A percentile compares a stretch with the other conserved stretches of the same genome.
phyloP scores from a whole-genome alignment of 208 protist genomes.

The Leishmania martiniquensis region DNA sequence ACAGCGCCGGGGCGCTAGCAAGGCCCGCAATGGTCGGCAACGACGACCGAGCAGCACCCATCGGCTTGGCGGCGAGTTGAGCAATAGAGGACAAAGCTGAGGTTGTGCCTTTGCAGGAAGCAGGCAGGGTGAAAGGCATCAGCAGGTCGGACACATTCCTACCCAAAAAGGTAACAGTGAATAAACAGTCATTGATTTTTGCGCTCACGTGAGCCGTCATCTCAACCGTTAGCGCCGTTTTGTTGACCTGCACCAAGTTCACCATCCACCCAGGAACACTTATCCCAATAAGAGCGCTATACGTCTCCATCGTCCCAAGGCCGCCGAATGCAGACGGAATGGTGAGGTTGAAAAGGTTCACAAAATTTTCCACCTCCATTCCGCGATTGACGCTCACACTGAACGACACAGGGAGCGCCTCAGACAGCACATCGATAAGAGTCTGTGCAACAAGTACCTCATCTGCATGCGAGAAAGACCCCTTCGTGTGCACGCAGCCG shows the following conservation, averaged over 20 bases:
- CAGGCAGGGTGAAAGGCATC: constrained; percentile 2
- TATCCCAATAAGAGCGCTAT: constrained; percentile 3
- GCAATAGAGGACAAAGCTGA: too few species aligned
- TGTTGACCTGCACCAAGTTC: constrained; percentile 15
- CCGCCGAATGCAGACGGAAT: constrained; percentile 33
- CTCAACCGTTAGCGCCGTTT: constrained; percentile 19
- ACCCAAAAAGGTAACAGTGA: constrained; percentile 36
- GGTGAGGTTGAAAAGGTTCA: not conserved
- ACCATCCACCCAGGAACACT: constrained; percentile 7
- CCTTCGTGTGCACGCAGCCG: constrained; percentile 4
- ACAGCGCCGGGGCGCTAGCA: not conserved
- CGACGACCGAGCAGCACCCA: not conserved
- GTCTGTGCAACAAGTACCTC: constrained; percentile 3
- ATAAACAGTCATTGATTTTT: constrained; percentile 23
- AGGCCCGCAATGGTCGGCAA: not conserved
- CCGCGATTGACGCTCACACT: not conserved
- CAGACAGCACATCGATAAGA: not conserved
- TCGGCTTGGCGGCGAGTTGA: not conserved
- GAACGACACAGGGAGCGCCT: not conserved
- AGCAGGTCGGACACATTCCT: constrained; percentile 12
- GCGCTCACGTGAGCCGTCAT: constrained; percentile 4
- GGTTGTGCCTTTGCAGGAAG: not conserved
- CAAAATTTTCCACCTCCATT: constrained; percentile 8
- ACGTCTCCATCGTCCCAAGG: not conserved
- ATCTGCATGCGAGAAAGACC: not conserved